phyloP scores from a whole-genome alignment of 768 basidiomycete genomes.

The Rhodotorula diobovata region DNA sequence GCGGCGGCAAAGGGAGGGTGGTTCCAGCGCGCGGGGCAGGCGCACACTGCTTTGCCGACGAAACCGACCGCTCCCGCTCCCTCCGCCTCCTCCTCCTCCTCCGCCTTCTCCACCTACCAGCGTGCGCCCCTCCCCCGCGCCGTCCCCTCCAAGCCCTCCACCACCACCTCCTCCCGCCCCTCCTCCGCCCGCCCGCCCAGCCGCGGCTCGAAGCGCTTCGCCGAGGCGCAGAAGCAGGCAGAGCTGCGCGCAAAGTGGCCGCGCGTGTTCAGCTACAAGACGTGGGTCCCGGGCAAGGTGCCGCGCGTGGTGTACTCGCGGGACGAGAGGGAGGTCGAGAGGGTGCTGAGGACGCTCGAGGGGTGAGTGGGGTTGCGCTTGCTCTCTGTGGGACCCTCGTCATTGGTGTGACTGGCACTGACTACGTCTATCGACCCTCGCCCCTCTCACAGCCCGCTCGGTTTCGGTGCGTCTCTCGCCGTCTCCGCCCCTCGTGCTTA shows the following conservation, averaged over 20 bases:
- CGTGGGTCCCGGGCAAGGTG: background rate
- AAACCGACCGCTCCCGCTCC: background rate
- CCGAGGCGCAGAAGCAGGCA: slow-evolving; percentile 6
- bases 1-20: background rate
- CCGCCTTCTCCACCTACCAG: background rate
- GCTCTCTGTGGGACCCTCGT: no score
- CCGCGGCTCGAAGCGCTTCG: background rate
- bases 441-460: slow-evolving; percentile 14
- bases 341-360: background rate
- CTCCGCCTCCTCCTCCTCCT: background rate
- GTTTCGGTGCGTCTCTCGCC: slow-evolving; percentile 2
- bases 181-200: background rate
- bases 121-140: background rate
- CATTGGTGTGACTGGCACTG: no score
- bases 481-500: no score
- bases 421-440: background rate
- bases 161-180: background rate
- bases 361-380: slow-evolving; percentile 3
- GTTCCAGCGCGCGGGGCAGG: slow-evolving; percentile 1
- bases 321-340: slow-evolving; percentile 9
- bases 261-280: slow-evolving; percentile 4
- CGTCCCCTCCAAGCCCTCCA: background rate
- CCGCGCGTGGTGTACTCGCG: slow-evolving; percentile 13
- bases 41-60: no score
- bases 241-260: slow-evolving; percentile 12